Evolutionary conservation across 768 basidiomycete species (phyloP), one percentile per base, ranked within the genome.

Genomic region (Phylloporus scabripes): DNA sequence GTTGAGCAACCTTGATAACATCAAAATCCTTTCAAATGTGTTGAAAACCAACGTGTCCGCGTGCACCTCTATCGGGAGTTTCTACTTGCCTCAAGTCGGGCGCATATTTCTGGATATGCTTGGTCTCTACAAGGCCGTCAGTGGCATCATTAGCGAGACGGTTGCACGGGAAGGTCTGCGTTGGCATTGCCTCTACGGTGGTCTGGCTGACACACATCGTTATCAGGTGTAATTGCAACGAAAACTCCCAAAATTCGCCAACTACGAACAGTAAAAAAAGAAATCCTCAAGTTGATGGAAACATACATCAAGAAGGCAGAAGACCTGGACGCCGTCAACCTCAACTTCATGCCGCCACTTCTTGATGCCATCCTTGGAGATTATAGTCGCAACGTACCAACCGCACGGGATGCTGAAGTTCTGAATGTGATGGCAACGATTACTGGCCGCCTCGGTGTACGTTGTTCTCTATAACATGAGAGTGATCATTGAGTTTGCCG

Each of bases 11-110:
- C 72, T 79, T 17, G 95, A 97, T 50, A 98, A 97, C 65, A 91
- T 98, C 71, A 97, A 97, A 68, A 93, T 97, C 59, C 75, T 99
- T 44, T 83, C 90, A 1, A 98, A 99, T 62, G 91, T 99, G 41
- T 74, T 99, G 60, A 99, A 99, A 72, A 99, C 96, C 18, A 99
- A 99, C 65, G 94, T 97, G 12, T 89, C 96, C 5, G 94, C 95
- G 1, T 98, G 94, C 69, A 90, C 88, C 1, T 96, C 93, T 20
- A 96, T 98, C 54, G 95, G 96, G 39, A 87, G 86, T 58, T 94
- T 97, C 75, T 99, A 95, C 70, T 75, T 94, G 0, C 95, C 95
- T n/a, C 96, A 99, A 64, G 82, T 98, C 36, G 92, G 91, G 2
- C 83, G 93, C 32, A 81, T 98, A 65, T 99, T 95, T 77, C 72